These are phyloP conservation scores for Leccinum subtestaceum DNA, from an alignment of 768 basidiomycete species.

Conservation along the genomic window DNA sequence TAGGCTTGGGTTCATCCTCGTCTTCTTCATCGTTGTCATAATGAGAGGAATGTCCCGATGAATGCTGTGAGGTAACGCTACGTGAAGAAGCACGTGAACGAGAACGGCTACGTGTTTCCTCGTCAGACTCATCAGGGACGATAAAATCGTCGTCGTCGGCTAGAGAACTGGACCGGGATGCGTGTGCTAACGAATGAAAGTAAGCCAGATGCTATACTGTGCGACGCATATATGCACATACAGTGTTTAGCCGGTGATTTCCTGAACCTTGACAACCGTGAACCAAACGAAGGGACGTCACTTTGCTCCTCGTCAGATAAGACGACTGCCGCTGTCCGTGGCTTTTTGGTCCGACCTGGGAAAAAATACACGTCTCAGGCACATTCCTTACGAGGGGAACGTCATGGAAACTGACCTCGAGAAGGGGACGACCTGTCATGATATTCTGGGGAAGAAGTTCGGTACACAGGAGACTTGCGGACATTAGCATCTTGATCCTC, in stretches of 20 bases:
- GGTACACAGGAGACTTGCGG: conserved; percentile 18
- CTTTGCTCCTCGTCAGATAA: conserved; percentile 51
- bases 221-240: conserved; percentile 24
- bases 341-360: conserved; percentile 56
- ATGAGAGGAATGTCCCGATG: conserved; percentile 36
- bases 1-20: conserved; percentile 35
- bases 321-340: conserved; percentile 45
- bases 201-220: conserved; percentile 7
- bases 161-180: conserved; percentile 36
- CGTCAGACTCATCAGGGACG: conserved; percentile 62
- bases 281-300: conserved; percentile 48
- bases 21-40: conserved; percentile 38
- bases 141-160: conserved; percentile 75
- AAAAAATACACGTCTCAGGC: conserved; percentile 10
- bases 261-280: conserved; percentile 61
- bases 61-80: conserved; percentile 28
- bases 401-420: conserved; percentile 17
- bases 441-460: conserved; percentile 28
- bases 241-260: conserved; percentile 59
- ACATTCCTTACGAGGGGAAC: neutral
- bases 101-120: conserved; percentile 46
- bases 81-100: conserved; percentile 54
- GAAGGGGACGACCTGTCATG: conserved; percentile 28
- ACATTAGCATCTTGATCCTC: conserved; percentile 9
- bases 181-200: conserved; percentile 35